These are phyloP conservation scores for Andalucia godoyi DNA, from an alignment of 78 protist genomes.

Conservation along the genomic window DNA sequence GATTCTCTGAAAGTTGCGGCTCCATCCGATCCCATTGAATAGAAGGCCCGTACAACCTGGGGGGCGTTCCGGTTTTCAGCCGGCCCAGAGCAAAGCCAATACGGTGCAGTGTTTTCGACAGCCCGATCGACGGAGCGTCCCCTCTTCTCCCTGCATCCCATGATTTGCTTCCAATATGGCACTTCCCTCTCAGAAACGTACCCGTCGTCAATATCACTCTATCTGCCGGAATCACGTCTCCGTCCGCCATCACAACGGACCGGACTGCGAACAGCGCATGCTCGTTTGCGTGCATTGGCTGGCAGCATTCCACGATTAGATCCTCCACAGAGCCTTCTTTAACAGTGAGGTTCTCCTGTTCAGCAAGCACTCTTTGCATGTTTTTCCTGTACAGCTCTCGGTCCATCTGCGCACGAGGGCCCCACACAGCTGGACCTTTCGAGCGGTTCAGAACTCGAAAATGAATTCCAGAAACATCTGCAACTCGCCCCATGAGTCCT, in stretches of 20 bases:
- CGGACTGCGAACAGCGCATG: neutral
- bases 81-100: constrained; percentile 61
- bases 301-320: constrained; percentile 11
- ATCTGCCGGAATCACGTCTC: constrained; percentile 5
- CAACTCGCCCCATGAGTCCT: constrained; percentile 67
- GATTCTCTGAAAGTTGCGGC: constrained; percentile 52
- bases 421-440: constrained; percentile 86
- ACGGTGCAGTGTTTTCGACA: constrained; percentile 34
- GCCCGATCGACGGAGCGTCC: constrained; percentile 51
- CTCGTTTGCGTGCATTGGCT: neutral
- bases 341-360: constrained; percentile 22
- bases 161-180: constrained; percentile 49
- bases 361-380: constrained; percentile 35
- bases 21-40: constrained; percentile 11
- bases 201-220: constrained; percentile 83
- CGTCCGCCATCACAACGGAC: neutral
- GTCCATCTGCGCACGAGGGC: constrained; percentile 89
- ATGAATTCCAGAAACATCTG: constrained; percentile 44
- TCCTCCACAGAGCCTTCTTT: constrained; percentile 61
- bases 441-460: constrained; percentile 47
- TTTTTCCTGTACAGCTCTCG: constrained; percentile 50
- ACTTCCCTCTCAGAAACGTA: constrained; percentile 81
- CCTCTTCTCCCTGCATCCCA: constrained; percentile 29
- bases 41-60: neutral
- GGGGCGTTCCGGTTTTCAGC: constrained; percentile 45